Evolutionary conservation across 352 stramenopile species (phyloP), one percentile per base, ranked within the genome.

Genomic region (Achlya hypogyna): DNA sequence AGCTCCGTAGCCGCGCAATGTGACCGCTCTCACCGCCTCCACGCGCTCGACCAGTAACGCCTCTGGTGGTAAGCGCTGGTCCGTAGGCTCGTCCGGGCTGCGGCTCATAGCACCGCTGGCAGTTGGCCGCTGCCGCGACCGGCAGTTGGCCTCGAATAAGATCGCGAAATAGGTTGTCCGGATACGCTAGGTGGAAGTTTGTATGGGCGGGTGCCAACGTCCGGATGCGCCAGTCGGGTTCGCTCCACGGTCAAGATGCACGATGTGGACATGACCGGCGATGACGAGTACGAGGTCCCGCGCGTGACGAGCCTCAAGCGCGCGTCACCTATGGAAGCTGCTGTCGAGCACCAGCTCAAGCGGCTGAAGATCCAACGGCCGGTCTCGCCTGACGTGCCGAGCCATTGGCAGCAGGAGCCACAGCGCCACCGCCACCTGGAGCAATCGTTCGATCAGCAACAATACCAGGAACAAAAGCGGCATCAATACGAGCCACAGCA

Each of bases 281-380:
- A 53, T 23, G 53, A 45, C 53, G 54, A 64, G 9, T 34, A 32
- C 31, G 52, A 42, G 10, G 31, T 45, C 1, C 25, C 31, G 28
- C 32, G 32, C 20, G 14, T n/a, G 12, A 18, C 12, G 2, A 9
- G 38, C 38, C 38, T 45, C 38, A 64, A 64, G 27, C 54, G 54
- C 5, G 47, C 54, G 54, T 34, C 32, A 34, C 32, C 45, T 9
- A 35, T 51, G 1, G 54, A 64, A 29, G 54, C 54, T 10, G 40
- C 52, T 16, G 54, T 64, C 34, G 54, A 64, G 27, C 35, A 64
- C 35, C 32, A 64, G 35, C 54, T 64, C 18, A 64, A 64, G 35
- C 54, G 54, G 31, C 54, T 64, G 22, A 64, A 64, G 54, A 64
- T 64, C 54, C 45, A 64, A 22, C 53, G 38, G 12, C 23, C 0